These are phyloP conservation scores for Polyporus arcularius DNA, from an alignment of 768 basidiomycete genomes.

Conservation along the genomic window DNA sequence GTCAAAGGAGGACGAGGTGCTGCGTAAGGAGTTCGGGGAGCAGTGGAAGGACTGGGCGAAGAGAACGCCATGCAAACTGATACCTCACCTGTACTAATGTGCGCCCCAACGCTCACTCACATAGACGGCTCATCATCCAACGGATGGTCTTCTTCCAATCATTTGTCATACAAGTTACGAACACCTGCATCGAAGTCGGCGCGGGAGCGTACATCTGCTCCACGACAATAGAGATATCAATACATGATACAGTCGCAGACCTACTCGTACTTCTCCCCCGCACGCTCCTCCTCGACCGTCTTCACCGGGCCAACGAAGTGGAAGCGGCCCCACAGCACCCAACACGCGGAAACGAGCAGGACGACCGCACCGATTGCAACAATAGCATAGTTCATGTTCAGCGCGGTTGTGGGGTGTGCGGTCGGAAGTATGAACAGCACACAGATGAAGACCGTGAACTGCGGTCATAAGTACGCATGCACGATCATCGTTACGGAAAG, in stretches of 20 bases:
- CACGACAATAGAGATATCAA: too few species aligned
- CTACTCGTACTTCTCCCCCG: conserved; percentile 5
- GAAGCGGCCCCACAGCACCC: conserved; percentile 49
- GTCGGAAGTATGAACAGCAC: conserved; percentile 58
- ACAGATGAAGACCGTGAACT: conserved; percentile 58
- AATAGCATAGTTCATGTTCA: conserved; percentile 62
- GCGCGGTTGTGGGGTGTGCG: conserved; percentile 46
- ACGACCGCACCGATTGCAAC: conserved; percentile 51
- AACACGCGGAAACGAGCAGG: conserved; percentile 46
- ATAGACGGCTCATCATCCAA: too few species aligned
- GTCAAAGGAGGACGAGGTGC: conserved; percentile 12
- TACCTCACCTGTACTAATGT: conserved; percentile 15
- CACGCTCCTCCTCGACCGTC: conserved; percentile 29
- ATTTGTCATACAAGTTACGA: too few species aligned
- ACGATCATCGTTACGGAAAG: background rate
- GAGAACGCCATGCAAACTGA: conserved; percentile 13
- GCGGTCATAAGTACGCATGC: background rate
- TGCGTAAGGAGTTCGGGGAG: conserved; percentile 18
- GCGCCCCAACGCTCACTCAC: too few species aligned
- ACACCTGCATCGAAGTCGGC: too few species aligned
- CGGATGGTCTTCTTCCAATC: too few species aligned
- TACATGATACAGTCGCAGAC: background rate
- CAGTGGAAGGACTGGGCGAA: conserved; percentile 19
- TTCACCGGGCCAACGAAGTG: conserved; percentile 48
- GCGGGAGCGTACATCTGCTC: too few species aligned